Percentiles rank a stretch among this genome's conserved stretches.
Conservation (phyloP, 345 rosid species). For the Reutealis trisperma region DNA sequence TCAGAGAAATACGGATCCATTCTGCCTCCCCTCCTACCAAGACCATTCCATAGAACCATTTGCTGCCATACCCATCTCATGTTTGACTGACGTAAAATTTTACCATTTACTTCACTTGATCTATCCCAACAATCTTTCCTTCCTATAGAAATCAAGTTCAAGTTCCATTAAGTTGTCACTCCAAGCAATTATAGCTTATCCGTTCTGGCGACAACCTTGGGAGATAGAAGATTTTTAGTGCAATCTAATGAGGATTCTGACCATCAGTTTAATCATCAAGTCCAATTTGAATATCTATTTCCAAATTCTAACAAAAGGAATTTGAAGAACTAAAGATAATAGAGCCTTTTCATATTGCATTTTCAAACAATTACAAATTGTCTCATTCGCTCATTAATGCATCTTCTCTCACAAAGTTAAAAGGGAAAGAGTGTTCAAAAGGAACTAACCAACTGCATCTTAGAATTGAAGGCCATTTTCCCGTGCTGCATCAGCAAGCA, state of each 20-base stretch:
- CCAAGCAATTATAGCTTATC: not conserved
- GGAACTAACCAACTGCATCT: slow-evolving; percentile 23
- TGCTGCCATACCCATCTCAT: not conserved
- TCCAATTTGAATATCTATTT: not conserved
- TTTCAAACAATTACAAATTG: not conserved
- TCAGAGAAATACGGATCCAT: not conserved
- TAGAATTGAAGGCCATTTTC: slow-evolving; percentile 84
- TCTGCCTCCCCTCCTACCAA: not conserved
- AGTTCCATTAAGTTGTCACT: not conserved
- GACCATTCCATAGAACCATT: not conserved
- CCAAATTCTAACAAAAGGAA: not conserved
- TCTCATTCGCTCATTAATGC: not conserved
- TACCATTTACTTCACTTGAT: not conserved
- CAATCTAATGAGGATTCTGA: not conserved
- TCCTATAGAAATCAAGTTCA: not conserved
- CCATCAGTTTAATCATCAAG: not conserved
- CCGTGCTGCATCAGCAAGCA: slow-evolving; percentile 81
- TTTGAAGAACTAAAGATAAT: not conserved
- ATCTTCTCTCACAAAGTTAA: slow-evolving; percentile 3
- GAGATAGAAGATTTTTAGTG: not conserved
- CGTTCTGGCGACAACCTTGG: not conserved
- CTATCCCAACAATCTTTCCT: not conserved
- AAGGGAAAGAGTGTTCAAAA: not conserved
- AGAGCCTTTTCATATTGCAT: slow-evolving; percentile 7
- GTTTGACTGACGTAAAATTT: not conserved